These are phyloP conservation scores for Pythium graminicola DNA, from an alignment of 352 stramenopile genomes.

Conservation along the genomic window DNA sequence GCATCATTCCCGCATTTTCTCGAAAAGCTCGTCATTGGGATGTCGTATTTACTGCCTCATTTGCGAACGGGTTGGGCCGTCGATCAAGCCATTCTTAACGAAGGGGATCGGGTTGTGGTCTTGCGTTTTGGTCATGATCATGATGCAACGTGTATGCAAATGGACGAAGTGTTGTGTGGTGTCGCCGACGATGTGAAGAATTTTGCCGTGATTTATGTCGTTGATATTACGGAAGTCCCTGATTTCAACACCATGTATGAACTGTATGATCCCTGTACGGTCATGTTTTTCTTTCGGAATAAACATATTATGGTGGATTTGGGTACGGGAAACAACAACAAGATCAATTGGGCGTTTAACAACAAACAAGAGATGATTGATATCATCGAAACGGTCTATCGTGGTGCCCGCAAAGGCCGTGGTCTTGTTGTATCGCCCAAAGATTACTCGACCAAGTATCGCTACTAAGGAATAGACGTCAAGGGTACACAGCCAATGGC, in stretches of 20 bases:
- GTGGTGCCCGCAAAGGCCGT: slow-evolving; percentile 94
- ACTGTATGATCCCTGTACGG: slow-evolving; percentile 97
- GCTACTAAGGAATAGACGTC: slow-evolving; percentile 81
- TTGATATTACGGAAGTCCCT: slow-evolving; percentile 91
- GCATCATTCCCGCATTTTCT: not conserved
- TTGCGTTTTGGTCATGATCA: slow-evolving; percentile 98
- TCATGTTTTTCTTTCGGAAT: slow-evolving; percentile 99
- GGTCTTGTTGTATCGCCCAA: slow-evolving; percentile 98
- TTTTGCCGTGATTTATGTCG: slow-evolving; percentile 98
- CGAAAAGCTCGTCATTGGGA: no score
- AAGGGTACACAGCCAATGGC: no score
- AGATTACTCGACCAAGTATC: slow-evolving; percentile 99
- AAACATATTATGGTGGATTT: slow-evolving; percentile 99
- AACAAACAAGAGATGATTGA: slow-evolving; percentile 99
- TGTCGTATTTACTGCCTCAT: slow-evolving; percentile 98
- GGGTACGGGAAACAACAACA: slow-evolving; percentile 99
- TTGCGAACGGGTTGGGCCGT: slow-evolving; percentile 96
- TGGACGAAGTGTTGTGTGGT: slow-evolving; percentile 94
- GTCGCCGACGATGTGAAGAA: slow-evolving; percentile 99
- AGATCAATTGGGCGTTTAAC: slow-evolving; percentile 98
- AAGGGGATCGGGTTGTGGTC: slow-evolving; percentile 96
- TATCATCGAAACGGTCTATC: slow-evolving; percentile 99
- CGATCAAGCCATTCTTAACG: slow-evolving; percentile 98
- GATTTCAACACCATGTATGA: slow-evolving; percentile 99
- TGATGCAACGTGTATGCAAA: slow-evolving; percentile 98